Conservation (phyloP, 495 filamentous ascomycete species). For the Penicillium cinerascens region DNA sequence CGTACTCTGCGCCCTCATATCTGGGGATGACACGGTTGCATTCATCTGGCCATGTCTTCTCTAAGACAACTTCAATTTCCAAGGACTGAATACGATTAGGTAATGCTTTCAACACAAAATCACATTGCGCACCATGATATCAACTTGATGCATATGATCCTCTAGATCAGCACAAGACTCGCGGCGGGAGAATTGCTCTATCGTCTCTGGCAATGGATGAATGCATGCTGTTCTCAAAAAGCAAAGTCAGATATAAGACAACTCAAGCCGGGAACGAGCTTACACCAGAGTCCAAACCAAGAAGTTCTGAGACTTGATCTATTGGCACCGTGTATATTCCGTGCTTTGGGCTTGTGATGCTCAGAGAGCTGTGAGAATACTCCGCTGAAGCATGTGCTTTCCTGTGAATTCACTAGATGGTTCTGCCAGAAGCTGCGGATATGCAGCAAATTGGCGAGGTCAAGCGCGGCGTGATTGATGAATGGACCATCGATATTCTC, state of each 20-base stretch:
- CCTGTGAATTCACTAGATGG: conserved; percentile 27
- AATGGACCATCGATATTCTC: conserved; percentile 1
- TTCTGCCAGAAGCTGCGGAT: conserved; percentile 40
- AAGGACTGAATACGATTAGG: conserved; percentile 21
- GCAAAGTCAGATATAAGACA: background rate
- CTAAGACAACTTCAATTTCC: conserved; percentile 8
- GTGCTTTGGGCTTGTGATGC: conserved; percentile 15
- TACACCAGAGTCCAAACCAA: conserved; percentile 42
- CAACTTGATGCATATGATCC: conserved; percentile 17
- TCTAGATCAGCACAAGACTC: conserved; percentile 32
- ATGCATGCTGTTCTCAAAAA: conserved; percentile 30
- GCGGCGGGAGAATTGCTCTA: conserved; percentile 6
- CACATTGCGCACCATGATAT: conserved; percentile 19
- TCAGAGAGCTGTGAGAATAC: conserved; percentile 19
- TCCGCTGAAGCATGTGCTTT: conserved; percentile 16
- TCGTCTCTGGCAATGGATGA: conserved; percentile 22
- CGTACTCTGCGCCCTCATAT: background rate
- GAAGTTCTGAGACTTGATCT: conserved; percentile 6
- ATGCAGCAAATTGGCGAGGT: conserved; percentile 24
- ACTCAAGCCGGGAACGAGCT: conserved; percentile 1
- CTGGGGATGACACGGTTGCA: conserved; percentile 22
- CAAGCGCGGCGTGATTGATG: conserved; percentile 5
- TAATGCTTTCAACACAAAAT: background rate
- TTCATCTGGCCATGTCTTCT: conserved; percentile 23
- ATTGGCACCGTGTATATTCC: conserved; percentile 2